Evolutionary conservation across 768 basidiomycete genomes (phyloP).

Genomic region (Hypholoma fasciculare): DNA sequence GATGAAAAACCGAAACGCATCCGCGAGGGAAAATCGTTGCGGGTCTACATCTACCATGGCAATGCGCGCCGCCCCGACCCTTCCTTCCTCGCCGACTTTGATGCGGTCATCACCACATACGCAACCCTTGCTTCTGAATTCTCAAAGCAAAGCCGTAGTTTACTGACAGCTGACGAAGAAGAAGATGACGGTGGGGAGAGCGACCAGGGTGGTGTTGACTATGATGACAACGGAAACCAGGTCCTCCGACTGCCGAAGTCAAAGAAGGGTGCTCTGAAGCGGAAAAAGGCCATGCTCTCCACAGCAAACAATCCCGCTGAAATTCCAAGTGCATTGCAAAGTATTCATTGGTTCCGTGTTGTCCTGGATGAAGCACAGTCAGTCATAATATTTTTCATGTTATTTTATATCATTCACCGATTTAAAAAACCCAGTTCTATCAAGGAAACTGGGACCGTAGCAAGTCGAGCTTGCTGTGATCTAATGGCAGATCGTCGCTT

Average conservation of each 20-base stretch:
- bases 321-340: conserved; percentile 81
- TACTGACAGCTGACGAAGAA: conserved; percentile 57
- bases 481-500: conserved; percentile 90
- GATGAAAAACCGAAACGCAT: conserved; percentile 32
- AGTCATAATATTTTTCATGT: conserved; percentile 34
- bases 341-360: conserved; percentile 94
- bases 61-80: conserved; percentile 85
- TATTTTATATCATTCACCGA: neutral
- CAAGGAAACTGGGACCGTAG: conserved; percentile 94
- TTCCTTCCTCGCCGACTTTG: conserved; percentile 88
- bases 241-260: conserved; percentile 59
- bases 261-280: conserved; percentile 68
- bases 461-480: conserved; percentile 93
- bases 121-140: conserved; percentile 94
- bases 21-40: conserved; percentile 55
- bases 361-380: conserved; percentile 96
- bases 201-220: conserved; percentile 59
- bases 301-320: conserved; percentile 37
- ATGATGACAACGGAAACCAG: conserved; percentile 68
- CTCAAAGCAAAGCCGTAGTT: conserved; percentile 80
- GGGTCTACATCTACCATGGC: conserved; percentile 96
- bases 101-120: conserved; percentile 97
- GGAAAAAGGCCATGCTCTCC: conserved; percentile 50
- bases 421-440: conserved; percentile 73
- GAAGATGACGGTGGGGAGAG: conserved; percentile 73